Conservation (phyloP, 2,329 filamentous ascomycete genomes). For the Penicillium sp. region DNA sequence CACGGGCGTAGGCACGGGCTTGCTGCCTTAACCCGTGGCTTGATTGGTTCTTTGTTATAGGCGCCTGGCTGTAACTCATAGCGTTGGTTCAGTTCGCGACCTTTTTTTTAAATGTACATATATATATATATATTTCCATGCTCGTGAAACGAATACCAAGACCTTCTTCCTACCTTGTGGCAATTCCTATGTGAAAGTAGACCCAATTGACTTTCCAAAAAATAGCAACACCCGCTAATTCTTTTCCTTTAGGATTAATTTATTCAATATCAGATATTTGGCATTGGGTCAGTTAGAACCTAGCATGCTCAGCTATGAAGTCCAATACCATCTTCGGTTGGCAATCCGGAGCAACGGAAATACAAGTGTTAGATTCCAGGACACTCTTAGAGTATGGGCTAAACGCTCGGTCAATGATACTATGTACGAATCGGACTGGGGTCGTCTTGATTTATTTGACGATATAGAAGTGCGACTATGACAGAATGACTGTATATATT, state of each 20-base stretch:
- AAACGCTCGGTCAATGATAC: too few relatives aligned
- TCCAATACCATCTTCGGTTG: too few relatives aligned
- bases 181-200: neutral
- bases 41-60: neutral
- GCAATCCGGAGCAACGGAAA: too few relatives aligned
- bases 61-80: neutral
- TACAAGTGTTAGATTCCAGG: too few relatives aligned
- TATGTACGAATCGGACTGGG: too few relatives aligned
- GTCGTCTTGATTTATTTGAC: too few relatives aligned
- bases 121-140: slow-evolving; percentile 6
- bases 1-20: neutral
- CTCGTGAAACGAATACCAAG: slow-evolving; percentile 9
- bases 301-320: too few relatives aligned
- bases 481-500: too few relatives aligned
- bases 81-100: slow-evolving; percentile 2
- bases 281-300: too few relatives aligned
- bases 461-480: too few relatives aligned
- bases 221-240: neutral
- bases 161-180: neutral
- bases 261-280: neutral
- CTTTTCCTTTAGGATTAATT: neutral
- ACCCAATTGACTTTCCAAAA: neutral
- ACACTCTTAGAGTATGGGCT: too few relatives aligned
- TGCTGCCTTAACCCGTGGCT: neutral
- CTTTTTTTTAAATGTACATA: slow-evolving; percentile 4